Base-by-base conservation (phyloP, 1,284 basidiomycete genomes). In the Puccinia hordei region DNA sequence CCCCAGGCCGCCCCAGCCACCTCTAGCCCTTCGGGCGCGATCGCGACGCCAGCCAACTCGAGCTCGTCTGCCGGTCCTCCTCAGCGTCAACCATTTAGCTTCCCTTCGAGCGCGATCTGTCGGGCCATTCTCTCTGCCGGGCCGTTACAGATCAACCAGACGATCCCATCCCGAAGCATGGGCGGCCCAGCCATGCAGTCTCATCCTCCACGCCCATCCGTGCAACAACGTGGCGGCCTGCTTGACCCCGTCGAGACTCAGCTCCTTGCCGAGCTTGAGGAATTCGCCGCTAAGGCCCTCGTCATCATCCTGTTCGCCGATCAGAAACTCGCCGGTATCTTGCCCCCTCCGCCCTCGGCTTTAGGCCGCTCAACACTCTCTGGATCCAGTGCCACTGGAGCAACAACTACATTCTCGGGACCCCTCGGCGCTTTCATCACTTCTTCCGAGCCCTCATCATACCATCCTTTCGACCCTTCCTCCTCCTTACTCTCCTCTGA, bases 331-430 rank as follows among this genome's bases (percentile, higher is more conserved):
- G 33, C 35, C 41, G 59, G 33, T 13, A n/a, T 79, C n/a, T 27
- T 79, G n/a, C 77, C 77, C 3, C 77, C 77, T 17, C 68, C 77
- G 30, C 77, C 77, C 6, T 79, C 68, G 10, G 68, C 77, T 3
- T 24, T n/a, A 22, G 49, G 41, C 17, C 17, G 22, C 19, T 1
- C n/a, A 5, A 4, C 63, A 15, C 2, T 2, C 12, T 35, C 46
- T 38, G 38, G 33, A 27, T 27, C 27, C 5, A 4, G 12, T 13
- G 9, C 12, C 65, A 49, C n/a, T n/a, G n/a, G n/a, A n/a, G n/a
- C n/a, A n/a, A n/a, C n/a, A n/a, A n/a, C n/a, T n/a, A n/a, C n/a
- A 22, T 30, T 27, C 38, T 8, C 65, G 38, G 66, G 46, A 15
- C 27, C 65, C 19, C 2, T 78, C 35, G 75, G 75, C 35, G 75